Conservation (phyloP, 345 rosid species). For the Eutrema heterophyllum region DNA sequence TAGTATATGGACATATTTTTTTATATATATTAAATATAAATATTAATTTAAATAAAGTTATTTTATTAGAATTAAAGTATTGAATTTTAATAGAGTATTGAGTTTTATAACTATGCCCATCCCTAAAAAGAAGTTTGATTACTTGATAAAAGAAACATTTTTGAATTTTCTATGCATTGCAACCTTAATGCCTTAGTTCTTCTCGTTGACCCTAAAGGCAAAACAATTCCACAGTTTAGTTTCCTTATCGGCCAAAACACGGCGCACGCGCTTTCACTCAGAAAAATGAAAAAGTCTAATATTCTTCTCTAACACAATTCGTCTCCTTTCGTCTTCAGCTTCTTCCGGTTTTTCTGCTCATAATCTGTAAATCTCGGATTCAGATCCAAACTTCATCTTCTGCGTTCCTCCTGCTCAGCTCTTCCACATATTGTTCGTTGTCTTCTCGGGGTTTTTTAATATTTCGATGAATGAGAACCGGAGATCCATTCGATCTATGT, state of each 20-base stretch:
- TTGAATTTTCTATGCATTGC: background rate
- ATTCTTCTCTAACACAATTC: background rate
- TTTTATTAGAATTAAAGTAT: too few species aligned
- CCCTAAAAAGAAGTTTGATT: background rate
- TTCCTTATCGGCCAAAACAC: slow-evolving; percentile 8
- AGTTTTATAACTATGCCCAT: background rate
- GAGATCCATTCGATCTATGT: slow-evolving; percentile 32
- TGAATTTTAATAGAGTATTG: too few species aligned
- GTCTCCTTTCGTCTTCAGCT: background rate
- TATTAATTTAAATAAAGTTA: too few species aligned
- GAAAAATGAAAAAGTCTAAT: background rate
- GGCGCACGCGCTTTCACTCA: slow-evolving; percentile 28
- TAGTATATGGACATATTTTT: too few species aligned
- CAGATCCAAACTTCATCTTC: background rate
- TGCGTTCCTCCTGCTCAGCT: background rate
- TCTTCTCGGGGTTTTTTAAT: background rate
- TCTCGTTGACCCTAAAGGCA: background rate
- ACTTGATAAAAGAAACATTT: background rate
- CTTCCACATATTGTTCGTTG: background rate
- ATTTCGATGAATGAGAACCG: slow-evolving; percentile 27
- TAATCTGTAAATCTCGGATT: background rate
- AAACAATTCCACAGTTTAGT: background rate
- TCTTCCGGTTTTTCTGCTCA: background rate
- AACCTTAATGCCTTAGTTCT: background rate
- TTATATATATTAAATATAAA: too few species aligned